These are phyloP conservation scores for Mycena sp. DNA, from an alignment of 1,284 basidiomycete genomes.

Conservation along the genomic window DNA sequence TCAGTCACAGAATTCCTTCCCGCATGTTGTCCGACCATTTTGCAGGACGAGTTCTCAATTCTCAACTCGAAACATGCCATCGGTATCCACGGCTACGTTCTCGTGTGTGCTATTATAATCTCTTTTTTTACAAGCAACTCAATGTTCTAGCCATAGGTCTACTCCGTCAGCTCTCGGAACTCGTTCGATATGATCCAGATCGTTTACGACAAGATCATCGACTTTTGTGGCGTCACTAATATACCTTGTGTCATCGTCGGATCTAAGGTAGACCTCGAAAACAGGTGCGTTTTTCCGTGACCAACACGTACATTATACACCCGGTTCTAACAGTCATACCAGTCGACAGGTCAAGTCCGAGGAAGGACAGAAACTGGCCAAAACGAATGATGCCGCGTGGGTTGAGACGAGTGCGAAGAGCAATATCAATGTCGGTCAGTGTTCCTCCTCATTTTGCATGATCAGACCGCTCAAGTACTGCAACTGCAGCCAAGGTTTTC, in stretches of 20 bases:
- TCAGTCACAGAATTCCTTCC: constrained; percentile 35
- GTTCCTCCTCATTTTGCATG: constrained; percentile 1
- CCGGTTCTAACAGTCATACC: constrained; percentile 34
- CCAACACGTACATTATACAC: constrained; percentile 8
- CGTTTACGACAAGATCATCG: constrained; percentile 97
- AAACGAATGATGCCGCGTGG: constrained; percentile 79
- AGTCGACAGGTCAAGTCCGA: constrained; percentile 80
- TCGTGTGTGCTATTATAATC: constrained; percentile 29
- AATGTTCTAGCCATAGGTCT: constrained; percentile 59
- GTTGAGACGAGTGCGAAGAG: constrained; percentile 92
- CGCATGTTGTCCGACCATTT: not conserved
- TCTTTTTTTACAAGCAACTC: not conserved
- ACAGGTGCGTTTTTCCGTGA: constrained; percentile 59
- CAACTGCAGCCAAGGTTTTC: constrained; percentile 80
- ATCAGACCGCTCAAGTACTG: constrained; percentile 1
- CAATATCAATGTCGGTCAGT: constrained; percentile 90
- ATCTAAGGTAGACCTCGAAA: constrained; percentile 90
- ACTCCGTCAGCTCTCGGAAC: constrained; percentile 91
- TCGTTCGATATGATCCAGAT: constrained; percentile 98
- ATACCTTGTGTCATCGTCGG: constrained; percentile 98
- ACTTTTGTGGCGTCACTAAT: constrained; percentile 90
- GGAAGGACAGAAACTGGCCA: constrained; percentile 84
- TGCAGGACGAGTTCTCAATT: constrained; percentile 61
- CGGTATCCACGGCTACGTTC: constrained; percentile 62
- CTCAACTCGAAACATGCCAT: constrained; percentile 61